Base-by-base conservation (phyloP, 176 grass and related monocot genomes). In the Eremochloa ophiuroides region DNA sequence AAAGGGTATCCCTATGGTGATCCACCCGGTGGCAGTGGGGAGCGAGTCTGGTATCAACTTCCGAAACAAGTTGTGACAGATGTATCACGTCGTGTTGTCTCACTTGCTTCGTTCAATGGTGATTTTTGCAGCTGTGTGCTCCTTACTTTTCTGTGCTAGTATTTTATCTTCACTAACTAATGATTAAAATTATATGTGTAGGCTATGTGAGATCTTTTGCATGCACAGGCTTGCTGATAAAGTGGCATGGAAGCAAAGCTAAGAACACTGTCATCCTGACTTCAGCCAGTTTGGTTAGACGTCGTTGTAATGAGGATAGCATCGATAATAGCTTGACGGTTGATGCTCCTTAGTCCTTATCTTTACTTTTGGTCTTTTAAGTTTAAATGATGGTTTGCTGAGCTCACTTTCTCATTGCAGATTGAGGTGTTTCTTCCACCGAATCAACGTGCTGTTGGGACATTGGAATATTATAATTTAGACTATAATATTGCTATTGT, bases 201-300 rank as follows among this genome's bases (percentile, higher is more conserved):
- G 83, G 74, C 26, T 18, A 61, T 10, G 11, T 28, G 16, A 78
- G 75, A 31, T 30, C 2, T 51, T 85, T 85, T 72, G 75, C 12
- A 4, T 85, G 83, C 40, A 85, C 55, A 12, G 75, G 75, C n/a
- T 63, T 79, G 55, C 31, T 85, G 71, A 85, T 85, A 17, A 85
- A 72, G 31, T 85, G 83, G 74, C 83, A 71, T 76, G 25, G 25
- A 33, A 53, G 7, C 31, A 66, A 23, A 70, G 40, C 67, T 25
- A 43, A 7, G 14, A 39, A 3, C 22, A 27, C 53, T 61, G 43
- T 68, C 2, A 28, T 79, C 15, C 50, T 84, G 67, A 85, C 75
- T 72, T 85, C 83, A 23, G 83, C 66, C 17, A 71, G 75, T 72
- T 85, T 78, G 66, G 66, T 85, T 63, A 85, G 62, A 41, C n/a